Evolutionary conservation across 2,329 filamentous ascomycete species (phyloP).

Genomic region (Botrytis tulipae): DNA sequence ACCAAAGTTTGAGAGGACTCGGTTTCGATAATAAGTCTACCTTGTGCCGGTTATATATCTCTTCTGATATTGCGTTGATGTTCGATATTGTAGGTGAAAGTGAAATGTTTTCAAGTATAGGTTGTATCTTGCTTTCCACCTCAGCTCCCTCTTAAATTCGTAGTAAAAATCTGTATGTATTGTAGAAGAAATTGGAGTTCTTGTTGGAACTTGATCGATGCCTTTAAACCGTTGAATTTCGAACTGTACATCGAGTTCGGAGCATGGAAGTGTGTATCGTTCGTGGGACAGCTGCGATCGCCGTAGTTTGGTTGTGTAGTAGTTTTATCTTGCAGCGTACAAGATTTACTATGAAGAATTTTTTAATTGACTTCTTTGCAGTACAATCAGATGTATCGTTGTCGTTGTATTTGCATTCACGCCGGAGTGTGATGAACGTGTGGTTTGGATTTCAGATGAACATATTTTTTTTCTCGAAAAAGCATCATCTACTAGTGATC

Average conservation of each 20-base stretch:
- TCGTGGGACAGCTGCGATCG: background rate
- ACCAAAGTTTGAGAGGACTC: background rate
- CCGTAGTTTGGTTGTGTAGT: background rate
- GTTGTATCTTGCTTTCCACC: constrained; percentile 14
- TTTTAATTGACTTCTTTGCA: background rate
- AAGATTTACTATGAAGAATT: too few relatives aligned
- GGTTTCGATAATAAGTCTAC: background rate
- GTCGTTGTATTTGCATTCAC: background rate
- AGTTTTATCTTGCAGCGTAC: background rate
- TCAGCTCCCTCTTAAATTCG: constrained; percentile 18
- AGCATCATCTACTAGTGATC: background rate
- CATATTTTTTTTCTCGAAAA: background rate
- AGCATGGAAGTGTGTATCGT: background rate
- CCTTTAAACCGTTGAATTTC: constrained; percentile 24
- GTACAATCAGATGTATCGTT: background rate
- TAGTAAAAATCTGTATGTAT: constrained; percentile 29
- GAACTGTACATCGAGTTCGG: constrained; percentile 28
- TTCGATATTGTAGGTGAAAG: background rate
- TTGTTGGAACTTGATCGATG: constrained; percentile 30
- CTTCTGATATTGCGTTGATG: background rate
- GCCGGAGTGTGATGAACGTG: background rate
- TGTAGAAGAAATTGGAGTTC: constrained; percentile 32
- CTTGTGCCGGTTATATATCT: background rate
- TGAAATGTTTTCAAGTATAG: constrained; percentile 2
- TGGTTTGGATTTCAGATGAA: background rate